Base-by-base conservation (phyloP, 208 protist genomes). In the Leishmania tropica region DNA sequence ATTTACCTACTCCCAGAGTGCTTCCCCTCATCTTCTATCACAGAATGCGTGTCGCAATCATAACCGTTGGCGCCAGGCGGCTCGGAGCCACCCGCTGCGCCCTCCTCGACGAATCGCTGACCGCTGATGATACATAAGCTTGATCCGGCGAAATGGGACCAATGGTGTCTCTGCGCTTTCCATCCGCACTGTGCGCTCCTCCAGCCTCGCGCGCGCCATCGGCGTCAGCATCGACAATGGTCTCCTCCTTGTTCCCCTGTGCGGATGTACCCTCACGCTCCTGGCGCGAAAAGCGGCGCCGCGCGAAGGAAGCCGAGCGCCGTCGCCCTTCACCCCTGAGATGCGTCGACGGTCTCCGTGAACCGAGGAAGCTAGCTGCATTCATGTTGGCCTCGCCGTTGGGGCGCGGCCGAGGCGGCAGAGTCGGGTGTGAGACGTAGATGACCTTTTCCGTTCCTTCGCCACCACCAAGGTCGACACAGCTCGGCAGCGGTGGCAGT, bases 391-490 rank as follows among this genome's bases (percentile, higher is more conserved):
- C 47, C 17, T 72, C 53, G 40, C 37, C 53, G 13, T 65, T 24
- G n/a, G 56, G 37, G 19, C n/a, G 68, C 40, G 19, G 13, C 24
- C 5, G 64, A 28, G 71, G 76, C 6, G 56, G 81, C 35, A 84
- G 82, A 19, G 83, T 83, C 19, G 91, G 91, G 68, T 92, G 89
- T 37, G 87, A 89, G 6, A 96, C 91, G 77, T 95, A 96, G 56
- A 96, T 94, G 35, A 86, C 91, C 65, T 81, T 74, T 37, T 85
- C 58, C 48, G 51, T 58, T 21, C 87, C 83, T 13, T 72, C 77
- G 3, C 79, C 62, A 47, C 79, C 83, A 4, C 82, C 86, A 11
- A 89, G 31, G 71, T 87, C 79, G 28, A 89, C 48, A 47, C 71
- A 81, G 35, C 81, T 90, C 71, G 87, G 87, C 68, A 96, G 53